Conservation (phyloP, 2,329 filamentous ascomycete species). For the Paecilomyces variotii region DNA sequence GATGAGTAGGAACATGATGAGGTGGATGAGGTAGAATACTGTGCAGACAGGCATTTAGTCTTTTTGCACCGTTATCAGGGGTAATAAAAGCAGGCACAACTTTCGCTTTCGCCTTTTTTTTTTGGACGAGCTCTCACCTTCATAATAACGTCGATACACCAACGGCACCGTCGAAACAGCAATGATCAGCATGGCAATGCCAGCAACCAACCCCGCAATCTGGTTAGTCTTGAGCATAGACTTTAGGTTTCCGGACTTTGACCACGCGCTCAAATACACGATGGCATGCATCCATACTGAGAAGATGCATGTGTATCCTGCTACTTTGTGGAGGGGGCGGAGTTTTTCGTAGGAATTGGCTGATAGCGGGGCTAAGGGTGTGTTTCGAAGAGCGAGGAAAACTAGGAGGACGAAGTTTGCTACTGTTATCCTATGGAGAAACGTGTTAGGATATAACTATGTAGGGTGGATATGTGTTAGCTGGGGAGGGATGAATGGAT, state of each 20-base stretch:
- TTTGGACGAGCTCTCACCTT: neutral
- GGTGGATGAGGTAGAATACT: slow-evolving; percentile 8
- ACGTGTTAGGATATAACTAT: neutral
- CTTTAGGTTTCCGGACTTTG: neutral
- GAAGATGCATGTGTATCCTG: slow-evolving; percentile 11
- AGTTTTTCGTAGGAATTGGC: slow-evolving; percentile 11
- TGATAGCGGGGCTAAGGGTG: slow-evolving; percentile 8
- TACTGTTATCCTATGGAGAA: slow-evolving; percentile 5
- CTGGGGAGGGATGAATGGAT: neutral
- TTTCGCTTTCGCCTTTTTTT: too few relatives aligned
- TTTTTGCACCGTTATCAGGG: neutral
- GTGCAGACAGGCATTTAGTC: neutral
- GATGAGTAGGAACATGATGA: slow-evolving; percentile 7
- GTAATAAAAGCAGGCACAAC: too few relatives aligned
- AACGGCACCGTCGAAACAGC: neutral
- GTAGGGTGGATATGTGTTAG: neutral
- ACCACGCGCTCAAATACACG: slow-evolving; percentile 3
- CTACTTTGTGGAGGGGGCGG: slow-evolving; percentile 11
- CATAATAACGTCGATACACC: neutral
- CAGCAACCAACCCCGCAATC: neutral
- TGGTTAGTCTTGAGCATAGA: neutral
- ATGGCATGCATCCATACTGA: slow-evolving; percentile 1
- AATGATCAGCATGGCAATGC: slow-evolving; percentile 1
- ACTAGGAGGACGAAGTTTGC: slow-evolving; percentile 9
- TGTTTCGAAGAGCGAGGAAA: slow-evolving; percentile 10